phyloP scores from a whole-genome alignment of 306 rosid genomes.

The Lotus japonicus region DNA sequence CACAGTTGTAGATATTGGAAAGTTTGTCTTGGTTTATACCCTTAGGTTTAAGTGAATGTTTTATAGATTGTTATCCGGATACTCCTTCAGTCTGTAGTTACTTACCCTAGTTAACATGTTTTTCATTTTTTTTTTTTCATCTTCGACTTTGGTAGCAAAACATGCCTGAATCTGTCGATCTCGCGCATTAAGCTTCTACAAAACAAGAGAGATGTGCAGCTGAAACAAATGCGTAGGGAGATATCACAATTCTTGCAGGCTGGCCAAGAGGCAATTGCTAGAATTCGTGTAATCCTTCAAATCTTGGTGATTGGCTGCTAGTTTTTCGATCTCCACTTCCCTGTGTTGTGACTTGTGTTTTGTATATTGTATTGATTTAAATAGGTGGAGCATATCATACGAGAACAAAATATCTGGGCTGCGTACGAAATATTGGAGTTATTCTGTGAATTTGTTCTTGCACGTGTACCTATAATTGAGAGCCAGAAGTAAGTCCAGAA shows the following conservation, averaged over 20 bases:
- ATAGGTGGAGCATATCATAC: constrained; percentile 94
- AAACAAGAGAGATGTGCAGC: constrained; percentile 87
- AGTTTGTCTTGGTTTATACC: background rate
- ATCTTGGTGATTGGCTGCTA: constrained; percentile 7
- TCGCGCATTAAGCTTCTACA: constrained; percentile 93
- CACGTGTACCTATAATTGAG: constrained; percentile 87
- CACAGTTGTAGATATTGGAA: background rate
- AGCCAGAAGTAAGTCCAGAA: constrained; percentile 60
- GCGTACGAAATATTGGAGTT: constrained; percentile 95
- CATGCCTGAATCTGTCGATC: constrained; percentile 69
- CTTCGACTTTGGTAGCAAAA: constrained; percentile 52
- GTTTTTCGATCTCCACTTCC: background rate
- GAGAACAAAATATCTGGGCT: constrained; percentile 85
- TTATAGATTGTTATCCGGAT: background rate
- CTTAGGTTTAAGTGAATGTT: background rate
- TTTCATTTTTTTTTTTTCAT: background rate
- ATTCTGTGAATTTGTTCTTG: constrained; percentile 92
- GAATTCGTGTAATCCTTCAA: constrained; percentile 65
- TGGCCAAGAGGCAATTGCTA: constrained; percentile 93
- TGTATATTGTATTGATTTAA: constrained; percentile 12
- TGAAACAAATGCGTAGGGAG: constrained; percentile 90
- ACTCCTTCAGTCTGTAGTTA: background rate
- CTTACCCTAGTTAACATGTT: background rate
- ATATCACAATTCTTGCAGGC: constrained; percentile 90
- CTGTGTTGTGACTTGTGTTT: constrained; percentile 2